Base-by-base conservation (phyloP, 1,139 yeast genomes). In the Yamadazyma sp. region DNA sequence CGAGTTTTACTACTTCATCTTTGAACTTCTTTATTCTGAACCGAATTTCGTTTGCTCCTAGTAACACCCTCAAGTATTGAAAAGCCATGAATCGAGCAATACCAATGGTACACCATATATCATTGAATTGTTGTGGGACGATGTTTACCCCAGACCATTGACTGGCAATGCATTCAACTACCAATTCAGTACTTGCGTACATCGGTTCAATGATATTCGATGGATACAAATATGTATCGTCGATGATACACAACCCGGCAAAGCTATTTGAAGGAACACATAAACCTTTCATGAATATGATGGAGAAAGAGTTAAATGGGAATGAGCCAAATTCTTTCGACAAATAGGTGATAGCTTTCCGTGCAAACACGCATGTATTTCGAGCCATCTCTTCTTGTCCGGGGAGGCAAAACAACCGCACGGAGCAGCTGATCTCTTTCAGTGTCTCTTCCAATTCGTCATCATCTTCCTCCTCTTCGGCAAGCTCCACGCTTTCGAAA, bases 121-220 rank as follows among this genome's bases (percentile, higher is more conserved):
- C 97, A 51, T 86, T 81, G 59, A 83, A 78, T 1, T 82, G 74
- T 44, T 77, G 78, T 0, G 98, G 96, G 1, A 88, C 83, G 23
- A 94, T 87, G 57, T 88, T 88, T 28, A 94, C 83, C 7, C 98
- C 97, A 1, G 95, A 78, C 96, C 98, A 94, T 58, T 94, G 98
- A 5, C 79, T 74, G 0, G 98, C 87, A 27, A 94, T 62, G 0
- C 88, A 80, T 42, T 80, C 77, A 1, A 92, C 74, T 7, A 92
- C 58, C 0, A 68, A 58, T 45, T 87, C 89, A 0, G 96, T 87
- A 1, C 81, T 75, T 0, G 78, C 56, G 50, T 86, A 81, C 47
- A 88, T 72, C 0, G 96, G 94, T 50, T 94, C 98, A 28, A 92
- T 81, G 12, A 82, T 68, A 36, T 79, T 79, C 0, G 94, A 75